Evolutionary conservation across 352 stramenopile species (phyloP).

Genomic region (Thalassiosira sp.): DNA sequence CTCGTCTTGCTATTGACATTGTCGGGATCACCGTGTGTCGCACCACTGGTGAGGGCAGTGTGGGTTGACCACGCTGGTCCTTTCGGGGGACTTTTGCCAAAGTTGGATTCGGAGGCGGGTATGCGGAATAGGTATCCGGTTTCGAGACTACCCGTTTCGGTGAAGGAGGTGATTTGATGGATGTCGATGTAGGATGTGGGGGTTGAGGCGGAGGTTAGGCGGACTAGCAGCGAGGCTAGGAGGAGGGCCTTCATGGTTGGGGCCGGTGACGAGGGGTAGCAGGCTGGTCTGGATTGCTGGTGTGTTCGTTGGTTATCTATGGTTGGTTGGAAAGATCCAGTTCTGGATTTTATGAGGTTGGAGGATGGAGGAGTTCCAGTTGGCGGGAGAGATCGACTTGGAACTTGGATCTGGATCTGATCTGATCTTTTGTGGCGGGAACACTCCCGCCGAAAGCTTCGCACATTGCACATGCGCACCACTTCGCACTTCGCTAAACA

Average conservation of each 20-base stretch:
- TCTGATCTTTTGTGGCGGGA: no score
- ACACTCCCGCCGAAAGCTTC: no score
- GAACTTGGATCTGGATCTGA: no score
- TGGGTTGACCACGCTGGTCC: slow-evolving; percentile 6
- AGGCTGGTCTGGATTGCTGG: no score
- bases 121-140: slow-evolving; percentile 34
- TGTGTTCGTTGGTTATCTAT: no score
- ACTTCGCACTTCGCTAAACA: no score
- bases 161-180: slow-evolving; percentile 13
- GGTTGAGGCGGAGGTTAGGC: neutral
- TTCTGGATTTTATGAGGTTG: no score
- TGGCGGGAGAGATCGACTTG: no score
- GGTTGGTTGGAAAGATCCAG: no score
- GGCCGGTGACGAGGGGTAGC: neutral
- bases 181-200: slow-evolving; percentile 42
- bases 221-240: neutral
- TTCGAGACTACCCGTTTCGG: neutral
- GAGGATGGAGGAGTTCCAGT: no score
- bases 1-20: neutral
- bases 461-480: no score
- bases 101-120: slow-evolving; percentile 17
- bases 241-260: slow-evolving; percentile 1
- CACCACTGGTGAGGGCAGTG: slow-evolving; percentile 10
- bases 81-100: slow-evolving; percentile 13
- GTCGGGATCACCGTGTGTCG: neutral